Evolutionary conservation across 2,329 filamentous ascomycete species (phyloP), one percentile per base, ranked within the genome.

Genomic region (Cercospora sp.): DNA sequence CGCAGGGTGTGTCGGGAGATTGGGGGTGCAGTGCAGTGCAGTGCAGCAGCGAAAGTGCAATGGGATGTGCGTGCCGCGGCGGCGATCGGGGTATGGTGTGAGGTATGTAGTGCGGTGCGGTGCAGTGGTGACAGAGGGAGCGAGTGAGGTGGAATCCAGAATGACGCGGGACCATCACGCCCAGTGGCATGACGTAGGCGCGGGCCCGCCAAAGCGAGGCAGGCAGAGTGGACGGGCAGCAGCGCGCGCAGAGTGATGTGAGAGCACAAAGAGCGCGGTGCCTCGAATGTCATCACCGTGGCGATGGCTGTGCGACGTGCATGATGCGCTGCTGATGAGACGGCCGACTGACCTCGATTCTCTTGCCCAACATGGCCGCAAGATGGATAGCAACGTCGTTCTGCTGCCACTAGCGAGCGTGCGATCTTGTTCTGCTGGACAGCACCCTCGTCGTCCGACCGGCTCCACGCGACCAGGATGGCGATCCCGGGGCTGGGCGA

Each of bases 321-420:
- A 30, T 48, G n/a, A 48, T 20, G 18, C 23, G 48, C 48, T 53
- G 48, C 48, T 23, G 20, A 26, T 30, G 20, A 8, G 23, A 16
- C 51, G 53, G 23, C 23, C 23, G 33, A 67, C 65, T 67, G 65
- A 67, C 65, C 65, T 67, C 65, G 57, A 67, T 63, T 51, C 23
- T 67, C 60, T 59, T 63, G 51, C 60, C 60, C 30, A 65, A 42
- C 61, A 64, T 64, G 36, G 36, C 36, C 36, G 36, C 36, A 13
- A 40, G 36, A 40, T 40, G 36, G 36, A 40, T 5, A 16, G 2
- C 13, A 7, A 40, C 36, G 36, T 40, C 36, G 36, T 40, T 8
- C 13, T 40, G 36, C 36, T 40, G 36, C 36, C 36, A 40, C 36
- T 40, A 13, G 23, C 51, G 51, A 30, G n/a, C 51, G 51, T 57